phyloP scores from a whole-genome alignment of 1,284 basidiomycete species.

The Rhodotorula sp. region DNA sequence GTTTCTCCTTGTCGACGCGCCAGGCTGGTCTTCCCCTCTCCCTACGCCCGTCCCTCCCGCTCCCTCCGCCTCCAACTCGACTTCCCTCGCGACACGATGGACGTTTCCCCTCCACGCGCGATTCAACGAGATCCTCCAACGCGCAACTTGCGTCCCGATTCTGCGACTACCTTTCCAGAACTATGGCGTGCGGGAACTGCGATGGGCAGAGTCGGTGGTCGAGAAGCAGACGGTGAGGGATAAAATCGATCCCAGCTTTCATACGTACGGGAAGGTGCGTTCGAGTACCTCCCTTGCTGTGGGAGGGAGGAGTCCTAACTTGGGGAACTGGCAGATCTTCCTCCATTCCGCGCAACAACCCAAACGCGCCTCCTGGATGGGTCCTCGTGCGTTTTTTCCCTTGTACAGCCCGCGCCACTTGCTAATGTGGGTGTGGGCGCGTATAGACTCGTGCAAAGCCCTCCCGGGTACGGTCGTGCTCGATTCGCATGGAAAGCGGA shows the following conservation, averaged over 20 bases:
- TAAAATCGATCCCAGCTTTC: not conserved
- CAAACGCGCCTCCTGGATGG: constrained; percentile 16
- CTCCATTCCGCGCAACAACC: constrained; percentile 20
- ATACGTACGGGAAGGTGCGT: constrained; percentile 36
- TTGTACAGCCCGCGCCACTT: not conserved
- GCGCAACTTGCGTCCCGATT: constrained; percentile 31
- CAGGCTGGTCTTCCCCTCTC: constrained; percentile 15
- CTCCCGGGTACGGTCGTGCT: constrained; percentile 20
- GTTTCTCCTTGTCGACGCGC: constrained; percentile 34
- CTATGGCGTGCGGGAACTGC: constrained; percentile 22
- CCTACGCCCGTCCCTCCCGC: not conserved
- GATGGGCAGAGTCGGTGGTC: constrained; percentile 10
- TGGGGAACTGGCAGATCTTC: constrained; percentile 11
- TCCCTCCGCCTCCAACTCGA: not conserved
- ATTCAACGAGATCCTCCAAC: constrained; percentile 1
- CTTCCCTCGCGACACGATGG: not conserved
- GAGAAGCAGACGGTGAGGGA: constrained; percentile 23
- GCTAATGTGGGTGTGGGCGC: accelerated
- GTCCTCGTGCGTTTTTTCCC: constrained; percentile 22
- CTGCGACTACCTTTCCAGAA: constrained; percentile 32
- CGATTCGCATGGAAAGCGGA: constrained; percentile 12
- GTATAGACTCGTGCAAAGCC: constrained; percentile 29
- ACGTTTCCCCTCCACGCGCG: constrained; percentile 19
- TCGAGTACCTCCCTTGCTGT: accelerated
- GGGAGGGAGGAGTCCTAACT: not conserved